Conservation (phyloP, 352 stramenopile species). For the Phytopythium boreale region DNA sequence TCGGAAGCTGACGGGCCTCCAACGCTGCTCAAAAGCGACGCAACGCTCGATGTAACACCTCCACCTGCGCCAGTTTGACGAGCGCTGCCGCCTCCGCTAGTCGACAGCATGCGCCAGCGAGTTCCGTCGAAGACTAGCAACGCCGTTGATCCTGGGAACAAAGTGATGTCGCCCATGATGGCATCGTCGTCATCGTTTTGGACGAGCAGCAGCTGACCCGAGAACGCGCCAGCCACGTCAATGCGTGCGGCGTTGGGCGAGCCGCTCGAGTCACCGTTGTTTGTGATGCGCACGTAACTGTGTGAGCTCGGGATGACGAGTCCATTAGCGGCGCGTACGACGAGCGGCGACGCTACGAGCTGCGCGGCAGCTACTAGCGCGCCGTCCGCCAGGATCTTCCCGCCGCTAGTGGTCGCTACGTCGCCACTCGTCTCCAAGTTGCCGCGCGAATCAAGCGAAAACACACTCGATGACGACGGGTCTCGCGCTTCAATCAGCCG, state of each 20-base stretch:
- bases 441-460: conserved; percentile 49
- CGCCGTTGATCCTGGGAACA: conserved; percentile 45
- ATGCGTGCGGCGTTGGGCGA: conserved; percentile 35
- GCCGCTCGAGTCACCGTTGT: conserved; percentile 29
- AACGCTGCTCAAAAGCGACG: conserved; percentile 2
- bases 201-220: conserved; percentile 66
- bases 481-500: conserved; percentile 39
- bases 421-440: conserved; percentile 47
- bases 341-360: conserved; percentile 42
- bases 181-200: conserved; percentile 71
- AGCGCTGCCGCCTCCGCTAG: neutral
- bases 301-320: conserved; percentile 55
- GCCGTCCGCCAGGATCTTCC: conserved; percentile 45
- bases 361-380: conserved; percentile 52
- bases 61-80: neutral
- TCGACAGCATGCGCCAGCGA: conserved; percentile 2
- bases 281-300: conserved; percentile 69
- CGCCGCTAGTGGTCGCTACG: conserved; percentile 37
- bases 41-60: neutral
- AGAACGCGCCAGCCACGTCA: conserved; percentile 32
- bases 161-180: conserved; percentile 43
- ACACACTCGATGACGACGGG: conserved; percentile 14
- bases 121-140: conserved; percentile 71
- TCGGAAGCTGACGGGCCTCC: neutral
- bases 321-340: conserved; percentile 28